Conservation (phyloP, 768 basidiomycete species). For the Infundibulicybe gibba region DNA sequence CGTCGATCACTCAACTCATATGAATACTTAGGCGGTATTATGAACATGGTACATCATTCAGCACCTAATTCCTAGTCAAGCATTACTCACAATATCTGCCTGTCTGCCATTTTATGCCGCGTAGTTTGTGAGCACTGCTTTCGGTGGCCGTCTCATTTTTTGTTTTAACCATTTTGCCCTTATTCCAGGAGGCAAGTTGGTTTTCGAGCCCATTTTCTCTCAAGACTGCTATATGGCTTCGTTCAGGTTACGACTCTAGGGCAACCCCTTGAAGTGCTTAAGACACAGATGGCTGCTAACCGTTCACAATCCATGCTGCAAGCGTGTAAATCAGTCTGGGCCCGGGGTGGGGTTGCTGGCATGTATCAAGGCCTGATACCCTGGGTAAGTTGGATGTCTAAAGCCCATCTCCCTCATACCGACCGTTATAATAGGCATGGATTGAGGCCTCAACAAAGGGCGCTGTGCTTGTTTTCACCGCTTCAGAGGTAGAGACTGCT, state of each 20-base stretch:
- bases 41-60: constrained; percentile 84
- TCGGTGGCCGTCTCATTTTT: not conserved
- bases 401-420: constrained; percentile 1
- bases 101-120: constrained; percentile 5
- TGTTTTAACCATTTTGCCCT: constrained; percentile 9
- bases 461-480: constrained; percentile 92
- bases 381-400: constrained; percentile 60
- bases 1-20: constrained; percentile 16
- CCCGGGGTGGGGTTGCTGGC: constrained; percentile 83
- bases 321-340: constrained; percentile 84
- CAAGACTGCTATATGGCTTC: too few species aligned
- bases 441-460: constrained; percentile 99
- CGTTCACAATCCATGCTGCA: constrained; percentile 87
- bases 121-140: not conserved
- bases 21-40: constrained; percentile 71
- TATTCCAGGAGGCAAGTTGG: constrained; percentile 65
- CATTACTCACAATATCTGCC: not conserved
- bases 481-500: constrained; percentile 87
- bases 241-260: constrained; percentile 92
- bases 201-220: not conserved
- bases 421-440: constrained; percentile 70
- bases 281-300: constrained; percentile 99
- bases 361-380: constrained; percentile 99
- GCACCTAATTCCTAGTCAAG: constrained; percentile 5
- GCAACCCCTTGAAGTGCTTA: constrained; percentile 96